Evolutionary conservation across 1,284 basidiomycete genomes (phyloP), one percentile per base, ranked within the genome.

Genomic region (Naganishia cerealis): DNA sequence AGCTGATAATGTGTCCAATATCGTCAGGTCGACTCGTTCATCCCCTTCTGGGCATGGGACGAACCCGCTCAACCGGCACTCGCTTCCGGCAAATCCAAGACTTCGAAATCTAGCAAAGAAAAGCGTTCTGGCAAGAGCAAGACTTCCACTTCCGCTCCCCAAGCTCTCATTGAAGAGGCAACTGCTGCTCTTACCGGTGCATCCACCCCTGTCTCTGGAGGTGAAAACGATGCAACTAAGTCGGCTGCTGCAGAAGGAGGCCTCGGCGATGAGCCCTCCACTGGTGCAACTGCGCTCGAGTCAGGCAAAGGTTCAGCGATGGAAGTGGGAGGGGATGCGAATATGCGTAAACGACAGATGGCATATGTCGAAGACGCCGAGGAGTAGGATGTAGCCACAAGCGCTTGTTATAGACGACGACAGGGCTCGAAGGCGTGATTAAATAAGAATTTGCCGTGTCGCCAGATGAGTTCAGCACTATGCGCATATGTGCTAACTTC

Each of bases 31-130:
- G 95, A 98, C 68, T 97, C 94, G 0, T 99, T 99, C 81, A 93
- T 96, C 74, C 96, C 95, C 15, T 81, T 92, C 7, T 99, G 93
- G 92, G 94, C 92, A 73, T 99, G 94, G 93, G 95, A 99, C 78
- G 76, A 94, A 61, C 92, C 94, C 15, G 63, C 70, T 39, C 50
- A 54, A 59, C 53, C 58, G 8, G 36, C 61, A 18, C 13, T 24
- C 50, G 39, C 50, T 8, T 29, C 46, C 0, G 53, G 53, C 50
- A 69, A 61, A 56, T 58, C 67, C 53, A 67, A 58, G 46, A 39
- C 57, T 16, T 61, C 61, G 48, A 68, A 65, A 57, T 68, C 67
- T 24, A 48, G 54, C 59, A 68, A 68, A 58, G 48, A 53, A 42
- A 59, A 67, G 57, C 57, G 50, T 5, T 67, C 66, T 36, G 40